Conservation (phyloP, 495 filamentous ascomycete genomes). For the Xylona heveae region DNA sequence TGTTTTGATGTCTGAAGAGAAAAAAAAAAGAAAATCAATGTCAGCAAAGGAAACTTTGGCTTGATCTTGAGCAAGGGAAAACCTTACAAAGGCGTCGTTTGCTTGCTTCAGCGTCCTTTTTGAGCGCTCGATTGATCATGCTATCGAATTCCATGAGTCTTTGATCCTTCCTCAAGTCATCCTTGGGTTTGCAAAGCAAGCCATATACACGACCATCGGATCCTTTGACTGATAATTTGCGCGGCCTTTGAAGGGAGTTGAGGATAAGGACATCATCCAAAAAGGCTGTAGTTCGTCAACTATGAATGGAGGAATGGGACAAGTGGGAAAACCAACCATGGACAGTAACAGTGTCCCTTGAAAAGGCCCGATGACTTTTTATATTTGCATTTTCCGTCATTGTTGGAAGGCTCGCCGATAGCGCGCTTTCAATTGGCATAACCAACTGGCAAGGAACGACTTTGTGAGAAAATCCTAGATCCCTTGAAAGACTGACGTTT, state of each 20-base stretch:
- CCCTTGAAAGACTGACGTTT: constrained; percentile 46
- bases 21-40: constrained; percentile 4
- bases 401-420: constrained; percentile 64
- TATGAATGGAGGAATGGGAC: constrained; percentile 14
- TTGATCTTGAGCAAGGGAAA: no score
- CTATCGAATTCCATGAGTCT: constrained; percentile 98
- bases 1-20: constrained; percentile 76
- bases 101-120: constrained; percentile 75
- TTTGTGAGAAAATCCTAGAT: constrained; percentile 70
- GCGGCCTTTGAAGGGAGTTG: constrained; percentile 75
- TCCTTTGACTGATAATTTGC: constrained; percentile 72
- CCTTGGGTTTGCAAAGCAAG: constrained; percentile 90
- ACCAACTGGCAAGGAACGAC: constrained; percentile 64
- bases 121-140: constrained; percentile 88
- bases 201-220: constrained; percentile 76
- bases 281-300: constrained; percentile 32
- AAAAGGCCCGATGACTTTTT: constrained; percentile 64
- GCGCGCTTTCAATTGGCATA: constrained; percentile 65
- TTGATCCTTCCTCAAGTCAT: constrained; percentile 91
- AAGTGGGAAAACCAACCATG: constrained; percentile 16
- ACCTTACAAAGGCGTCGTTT: constrained; percentile 48
- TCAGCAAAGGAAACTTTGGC: no score
- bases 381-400: constrained; percentile 43
- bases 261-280: constrained; percentile 74
- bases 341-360: constrained; percentile 39